A percentile compares a stretch with the other conserved stretches of the same genome.
Evolutionary conservation across 768 basidiomycete species (phyloP).

Genomic region (Hericium alpestre): DNA sequence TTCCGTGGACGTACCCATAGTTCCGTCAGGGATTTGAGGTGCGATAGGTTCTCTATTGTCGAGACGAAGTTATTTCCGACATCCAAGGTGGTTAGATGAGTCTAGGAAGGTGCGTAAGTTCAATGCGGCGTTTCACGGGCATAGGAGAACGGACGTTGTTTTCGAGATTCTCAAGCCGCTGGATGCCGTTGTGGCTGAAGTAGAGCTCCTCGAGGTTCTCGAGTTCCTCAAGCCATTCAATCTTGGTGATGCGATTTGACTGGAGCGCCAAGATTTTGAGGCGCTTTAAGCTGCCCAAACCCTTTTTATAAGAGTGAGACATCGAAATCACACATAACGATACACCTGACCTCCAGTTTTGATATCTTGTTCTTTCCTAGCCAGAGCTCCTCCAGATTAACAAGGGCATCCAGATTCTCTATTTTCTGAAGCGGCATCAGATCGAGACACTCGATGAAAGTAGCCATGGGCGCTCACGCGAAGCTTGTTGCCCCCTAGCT

Average conservation of each 20-base stretch:
- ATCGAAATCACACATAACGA: background rate
- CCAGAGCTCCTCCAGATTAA: slow-evolving; percentile 88
- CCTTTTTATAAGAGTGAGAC: slow-evolving; percentile 29
- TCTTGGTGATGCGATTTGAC: slow-evolving; percentile 84
- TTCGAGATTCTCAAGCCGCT: slow-evolving; percentile 74
- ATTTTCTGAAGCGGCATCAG: slow-evolving; percentile 50
- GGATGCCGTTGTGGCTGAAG: slow-evolving; percentile 87
- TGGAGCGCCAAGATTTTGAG: slow-evolving; percentile 84
- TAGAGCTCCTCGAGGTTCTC: slow-evolving; percentile 80
- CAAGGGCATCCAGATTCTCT: slow-evolving; percentile 70
- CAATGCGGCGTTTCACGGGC: background rate
- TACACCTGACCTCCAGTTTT: slow-evolving; percentile 57
- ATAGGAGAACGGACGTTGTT: slow-evolving; percentile 48
- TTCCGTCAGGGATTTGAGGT: slow-evolving; percentile 73
- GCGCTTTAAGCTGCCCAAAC: slow-evolving; percentile 55
- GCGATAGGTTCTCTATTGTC: slow-evolving; percentile 71
- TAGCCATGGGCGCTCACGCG: slow-evolving; percentile 46
- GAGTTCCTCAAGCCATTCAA: slow-evolving; percentile 72
- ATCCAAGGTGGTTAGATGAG: slow-evolving; percentile 76
- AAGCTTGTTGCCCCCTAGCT: slow-evolving; percentile 89
- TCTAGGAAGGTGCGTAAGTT: slow-evolving; percentile 19
- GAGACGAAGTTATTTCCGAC: slow-evolving; percentile 77
- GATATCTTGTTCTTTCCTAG: slow-evolving; percentile 96
- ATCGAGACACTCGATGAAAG: background rate
- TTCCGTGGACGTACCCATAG: slow-evolving; percentile 63